A percentile compares a stretch with the other conserved stretches of the same genome.
phyloP scores from a whole-genome alignment of 164 flowering plant species.

The Kingdonia uniflora region DNA sequence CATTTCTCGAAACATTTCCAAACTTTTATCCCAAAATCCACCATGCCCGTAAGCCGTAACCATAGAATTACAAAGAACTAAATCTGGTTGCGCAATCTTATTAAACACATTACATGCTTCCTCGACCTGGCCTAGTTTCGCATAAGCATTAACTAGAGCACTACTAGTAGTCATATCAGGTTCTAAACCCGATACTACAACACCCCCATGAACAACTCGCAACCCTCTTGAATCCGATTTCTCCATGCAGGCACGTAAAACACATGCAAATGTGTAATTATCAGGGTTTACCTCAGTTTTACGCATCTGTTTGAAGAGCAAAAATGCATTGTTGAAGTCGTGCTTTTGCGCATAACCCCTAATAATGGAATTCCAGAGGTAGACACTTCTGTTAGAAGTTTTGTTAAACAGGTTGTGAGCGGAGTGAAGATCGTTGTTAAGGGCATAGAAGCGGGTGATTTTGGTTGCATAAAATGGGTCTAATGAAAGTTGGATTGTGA shows the following conservation, averaged over 20 bases:
- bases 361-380: constrained; percentile 81
- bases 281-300: constrained; percentile 42
- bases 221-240: constrained; percentile 19
- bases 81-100: constrained; percentile 43
- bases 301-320: constrained; percentile 40
- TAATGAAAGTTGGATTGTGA: constrained; percentile 25
- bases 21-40: constrained; percentile 39
- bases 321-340: constrained; percentile 28
- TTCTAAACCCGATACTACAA: constrained; percentile 37
- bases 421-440: constrained; percentile 30
- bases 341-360: constrained; percentile 51
- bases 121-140: constrained; percentile 41
- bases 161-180: constrained; percentile 40
- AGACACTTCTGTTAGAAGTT: constrained; percentile 44
- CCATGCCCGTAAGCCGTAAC: constrained; percentile 39
- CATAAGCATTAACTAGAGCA: constrained; percentile 57
- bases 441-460: constrained; percentile 44
- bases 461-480: constrained; percentile 72
- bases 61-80: constrained; percentile 67
- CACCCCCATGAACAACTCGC: constrained; percentile 42
- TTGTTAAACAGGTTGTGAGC: constrained; percentile 57
- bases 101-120: constrained; percentile 47
- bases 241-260: constrained; percentile 51
- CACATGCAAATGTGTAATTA: constrained; percentile 62
- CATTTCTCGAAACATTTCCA: constrained; percentile 24